Base-by-base conservation (phyloP, 108 stramenopile genomes). In the Cylindrotheca fusiformis region DNA sequence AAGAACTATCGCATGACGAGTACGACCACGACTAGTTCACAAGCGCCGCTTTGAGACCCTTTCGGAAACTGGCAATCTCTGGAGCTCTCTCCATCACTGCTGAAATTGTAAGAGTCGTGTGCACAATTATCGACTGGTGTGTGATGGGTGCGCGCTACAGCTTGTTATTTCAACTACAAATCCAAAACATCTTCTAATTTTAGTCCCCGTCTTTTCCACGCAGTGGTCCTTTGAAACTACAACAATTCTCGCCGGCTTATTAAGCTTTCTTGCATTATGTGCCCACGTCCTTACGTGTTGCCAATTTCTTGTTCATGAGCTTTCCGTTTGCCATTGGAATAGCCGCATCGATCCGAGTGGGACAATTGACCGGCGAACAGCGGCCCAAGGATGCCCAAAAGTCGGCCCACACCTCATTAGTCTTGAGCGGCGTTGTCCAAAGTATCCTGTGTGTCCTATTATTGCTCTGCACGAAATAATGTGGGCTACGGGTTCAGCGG, bases 211-310 rank as follows among this genome's bases (percentile, higher is more conserved):
- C n/a, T n/a, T n/a, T n/a, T n/a, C n/a, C n/a, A n/a, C n/a, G n/a
- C n/a, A 65, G 1, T 76, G 75, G 75, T 58, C 48, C 2, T 76
- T 72, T 52, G 75, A 76, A 50, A 44, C 67, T 30, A 71, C 75
- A 48, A 76, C 75, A 14, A 76, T 76, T 19, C 52, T 76, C 46
- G 65, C 75, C 12, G 75, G 75, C 14, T 33, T 76, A 36, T 8
- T 76, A 23, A 65, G 75, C 18, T 72, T 71, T 8, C 48, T 67
- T 0, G 65, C 52, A 26, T 55, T 76, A 54, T 59, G 67, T 57
- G 75, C 75, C 3, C 75, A 76, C 50, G 48, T 67, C 14, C 61
- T 76, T 48, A 71, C 70, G 0, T 61, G 71, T 30, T 72, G 29
- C 72, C 76, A 18, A 77, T 77, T 58, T 61, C 61, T 22, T n/a